Percentiles rank a stretch among this genome's conserved stretches.
These are phyloP conservation scores for Colletotrichum filicis DNA, from an alignment of 2,329 filamentous ascomycete genomes.

Conservation along the genomic window DNA sequence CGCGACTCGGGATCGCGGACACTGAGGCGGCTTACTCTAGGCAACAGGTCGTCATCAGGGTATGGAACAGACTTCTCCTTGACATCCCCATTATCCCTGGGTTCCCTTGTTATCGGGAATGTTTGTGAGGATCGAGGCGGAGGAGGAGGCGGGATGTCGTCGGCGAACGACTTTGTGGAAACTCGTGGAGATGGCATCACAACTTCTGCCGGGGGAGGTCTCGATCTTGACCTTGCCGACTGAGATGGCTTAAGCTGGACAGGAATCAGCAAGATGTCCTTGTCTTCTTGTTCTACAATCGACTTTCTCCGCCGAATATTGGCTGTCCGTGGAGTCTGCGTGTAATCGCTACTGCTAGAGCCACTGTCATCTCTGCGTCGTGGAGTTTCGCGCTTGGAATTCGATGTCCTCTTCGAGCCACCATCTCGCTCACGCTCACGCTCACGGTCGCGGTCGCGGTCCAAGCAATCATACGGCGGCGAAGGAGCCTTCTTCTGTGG, in stretches of 20 bases:
- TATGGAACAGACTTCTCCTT: conserved; percentile 40
- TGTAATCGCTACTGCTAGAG: conserved; percentile 53
- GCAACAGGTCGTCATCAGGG: conserved; percentile 42
- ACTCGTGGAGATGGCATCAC: conserved; percentile 45
- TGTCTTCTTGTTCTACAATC: conserved; percentile 48
- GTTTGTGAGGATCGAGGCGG: conserved; percentile 43
- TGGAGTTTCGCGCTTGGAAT: conserved; percentile 40
- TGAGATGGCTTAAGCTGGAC: conserved; percentile 35
- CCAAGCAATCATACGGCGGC: conserved; percentile 40
- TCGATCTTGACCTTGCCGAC: conserved; percentile 45
- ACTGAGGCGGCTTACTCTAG: conserved; percentile 37
- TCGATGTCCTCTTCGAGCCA: conserved; percentile 42
- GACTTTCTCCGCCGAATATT: conserved; percentile 47
- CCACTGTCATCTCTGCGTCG: conserved; percentile 47
- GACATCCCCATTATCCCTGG: conserved; percentile 22
- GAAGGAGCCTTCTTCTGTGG: conserved; percentile 45
- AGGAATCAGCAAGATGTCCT: conserved; percentile 37
- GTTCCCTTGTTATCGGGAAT: conserved; percentile 40
- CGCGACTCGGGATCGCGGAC: conserved; percentile 24
- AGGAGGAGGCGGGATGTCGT: conserved; percentile 30
- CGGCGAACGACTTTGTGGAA: conserved; percentile 29
- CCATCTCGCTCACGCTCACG: conserved; percentile 12
- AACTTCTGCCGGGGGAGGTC: conserved; percentile 45
- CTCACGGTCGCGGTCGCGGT: conserved; percentile 35
- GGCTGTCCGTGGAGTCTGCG: conserved; percentile 42